Evolutionary conservation across 164 flowering plant genomes (phyloP).

Genomic region (Magnolia sinica): DNA sequence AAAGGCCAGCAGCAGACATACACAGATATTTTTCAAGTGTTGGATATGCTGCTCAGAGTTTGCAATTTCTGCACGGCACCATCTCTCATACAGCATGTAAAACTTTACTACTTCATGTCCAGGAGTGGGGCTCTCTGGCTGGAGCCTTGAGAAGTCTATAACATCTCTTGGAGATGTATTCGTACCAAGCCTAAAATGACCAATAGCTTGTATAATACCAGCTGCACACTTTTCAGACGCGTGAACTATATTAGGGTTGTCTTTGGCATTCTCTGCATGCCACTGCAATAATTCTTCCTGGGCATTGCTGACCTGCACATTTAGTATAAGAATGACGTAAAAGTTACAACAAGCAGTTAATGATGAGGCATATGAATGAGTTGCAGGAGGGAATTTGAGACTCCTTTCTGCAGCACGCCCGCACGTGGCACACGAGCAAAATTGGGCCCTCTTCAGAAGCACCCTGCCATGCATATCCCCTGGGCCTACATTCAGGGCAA

Average conservation of each 20-base stretch:
- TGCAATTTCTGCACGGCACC: conserved; percentile 70
- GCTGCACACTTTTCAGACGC: conserved; percentile 82
- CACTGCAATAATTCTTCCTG: conserved; percentile 82
- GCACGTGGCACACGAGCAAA: background rate
- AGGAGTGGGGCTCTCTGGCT: conserved; percentile 35
- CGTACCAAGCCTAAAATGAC: conserved; percentile 68
- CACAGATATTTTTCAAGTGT: conserved; percentile 42
- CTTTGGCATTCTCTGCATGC: conserved; percentile 71
- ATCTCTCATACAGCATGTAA: conserved; percentile 64
- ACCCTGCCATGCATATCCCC: background rate
- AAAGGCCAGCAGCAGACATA: conserved; percentile 23
- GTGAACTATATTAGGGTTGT: conserved; percentile 69
- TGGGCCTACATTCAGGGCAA: background rate
- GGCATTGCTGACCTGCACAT: conserved; percentile 76
- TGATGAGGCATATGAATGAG: background rate
- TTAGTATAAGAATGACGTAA: background rate
- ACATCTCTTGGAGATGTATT: conserved; percentile 62
- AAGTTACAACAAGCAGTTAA: background rate
- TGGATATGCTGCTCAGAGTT: conserved; percentile 34
- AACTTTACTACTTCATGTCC: conserved; percentile 63
- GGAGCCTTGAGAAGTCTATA: conserved; percentile 30
- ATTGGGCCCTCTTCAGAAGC: background rate
- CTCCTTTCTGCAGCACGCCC: background rate
- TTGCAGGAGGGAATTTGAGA: background rate
- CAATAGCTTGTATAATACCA: conserved; percentile 82